Evolutionary conservation across 768 basidiomycete species (phyloP).

Genomic region (Megacollybia marginata): DNA sequence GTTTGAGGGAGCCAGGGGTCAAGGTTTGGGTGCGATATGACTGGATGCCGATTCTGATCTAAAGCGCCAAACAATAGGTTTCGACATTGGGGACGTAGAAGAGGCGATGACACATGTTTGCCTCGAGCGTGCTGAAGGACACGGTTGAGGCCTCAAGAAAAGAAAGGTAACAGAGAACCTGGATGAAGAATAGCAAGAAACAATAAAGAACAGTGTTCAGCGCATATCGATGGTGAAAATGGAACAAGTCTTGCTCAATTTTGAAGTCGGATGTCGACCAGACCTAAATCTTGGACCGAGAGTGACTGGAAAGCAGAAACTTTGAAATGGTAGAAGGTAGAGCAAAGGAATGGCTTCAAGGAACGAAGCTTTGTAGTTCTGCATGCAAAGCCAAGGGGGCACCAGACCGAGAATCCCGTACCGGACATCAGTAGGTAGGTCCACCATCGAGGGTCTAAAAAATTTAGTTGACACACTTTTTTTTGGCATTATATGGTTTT

Average conservation of each 20-base stretch:
- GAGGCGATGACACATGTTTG: constrained; percentile 34
- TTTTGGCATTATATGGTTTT: no score
- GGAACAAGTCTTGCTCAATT: constrained; percentile 24
- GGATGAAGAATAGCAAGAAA: constrained; percentile 40
- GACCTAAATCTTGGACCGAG: constrained; percentile 24
- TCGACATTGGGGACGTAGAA: constrained; percentile 22
- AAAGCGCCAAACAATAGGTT: constrained; percentile 32
- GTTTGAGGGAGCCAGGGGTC: neutral
- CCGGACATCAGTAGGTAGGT: no score
- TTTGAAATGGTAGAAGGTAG: constrained; percentile 26
- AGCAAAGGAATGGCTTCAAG: no score
- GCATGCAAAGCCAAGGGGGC: no score
- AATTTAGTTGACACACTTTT: no score
- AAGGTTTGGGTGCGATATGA: constrained; percentile 16
- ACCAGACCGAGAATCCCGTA: no score
- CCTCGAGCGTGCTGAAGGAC: no score
- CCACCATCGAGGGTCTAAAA: no score
- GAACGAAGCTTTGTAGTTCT: no score
- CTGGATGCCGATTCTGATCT: constrained; percentile 34
- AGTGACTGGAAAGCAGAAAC: constrained; percentile 38
- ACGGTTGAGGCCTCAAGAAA: no score
- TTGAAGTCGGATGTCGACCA: constrained; percentile 40
- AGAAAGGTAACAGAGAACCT: constrained; percentile 45
- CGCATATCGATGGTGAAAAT: constrained; percentile 24
- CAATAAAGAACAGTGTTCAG: constrained; percentile 44